Evolutionary conservation across 306 rosid genomes (phyloP).

Genomic region (Cucumis cinereus): DNA sequence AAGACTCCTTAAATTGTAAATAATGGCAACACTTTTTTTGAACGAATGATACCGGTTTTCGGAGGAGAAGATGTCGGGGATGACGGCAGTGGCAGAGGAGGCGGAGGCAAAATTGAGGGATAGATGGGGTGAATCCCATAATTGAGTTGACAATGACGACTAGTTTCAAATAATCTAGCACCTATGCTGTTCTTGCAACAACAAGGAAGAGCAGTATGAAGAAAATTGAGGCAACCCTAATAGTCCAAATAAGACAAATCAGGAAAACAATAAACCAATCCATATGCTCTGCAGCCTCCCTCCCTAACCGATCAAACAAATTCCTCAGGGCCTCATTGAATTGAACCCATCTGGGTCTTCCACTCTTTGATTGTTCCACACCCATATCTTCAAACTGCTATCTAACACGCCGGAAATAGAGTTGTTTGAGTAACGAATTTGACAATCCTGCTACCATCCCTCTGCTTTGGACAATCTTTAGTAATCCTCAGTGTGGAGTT

Average conservation of each 20-base stretch:
- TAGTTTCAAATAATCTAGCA: background rate
- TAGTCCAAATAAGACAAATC: constrained; percentile 2
- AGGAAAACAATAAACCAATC: background rate
- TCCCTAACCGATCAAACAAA: background rate
- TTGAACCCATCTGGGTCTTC: background rate
- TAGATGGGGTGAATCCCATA: background rate
- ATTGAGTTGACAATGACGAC: background rate
- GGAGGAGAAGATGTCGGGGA: background rate
- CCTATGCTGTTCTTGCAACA: background rate
- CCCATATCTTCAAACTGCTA: background rate
- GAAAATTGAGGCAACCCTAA: background rate
- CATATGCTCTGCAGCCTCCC: background rate
- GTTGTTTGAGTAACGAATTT: too few species aligned
- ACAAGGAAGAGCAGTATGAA: background rate
- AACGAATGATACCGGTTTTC: background rate
- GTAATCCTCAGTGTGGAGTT: background rate
- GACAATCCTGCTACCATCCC: constrained; percentile 8
- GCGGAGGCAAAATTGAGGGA: background rate
- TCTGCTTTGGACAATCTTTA: background rate
- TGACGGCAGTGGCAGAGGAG: background rate
- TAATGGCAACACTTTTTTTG: too few species aligned
- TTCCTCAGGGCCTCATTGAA: background rate
- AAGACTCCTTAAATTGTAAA: too few species aligned
- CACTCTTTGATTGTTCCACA: background rate
- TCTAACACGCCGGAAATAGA: background rate